Conservation (phyloP, 1,284 basidiomycete genomes). For the Melampsora abietis-canadensis region DNA sequence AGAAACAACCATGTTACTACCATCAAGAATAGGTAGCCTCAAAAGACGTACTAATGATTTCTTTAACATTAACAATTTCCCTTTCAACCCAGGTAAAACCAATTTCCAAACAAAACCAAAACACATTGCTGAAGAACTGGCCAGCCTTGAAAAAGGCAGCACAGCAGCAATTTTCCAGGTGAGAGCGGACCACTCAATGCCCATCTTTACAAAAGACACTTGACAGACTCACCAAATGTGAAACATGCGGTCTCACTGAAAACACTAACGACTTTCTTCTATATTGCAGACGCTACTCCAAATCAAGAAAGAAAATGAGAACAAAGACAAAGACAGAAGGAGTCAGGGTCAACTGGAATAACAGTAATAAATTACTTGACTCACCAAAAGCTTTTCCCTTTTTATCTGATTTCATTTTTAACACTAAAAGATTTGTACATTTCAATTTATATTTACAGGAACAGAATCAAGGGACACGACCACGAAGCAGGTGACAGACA, state of each 20-base stretch:
- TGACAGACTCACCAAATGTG: background rate
- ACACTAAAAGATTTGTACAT: background rate
- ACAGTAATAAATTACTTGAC: background rate
- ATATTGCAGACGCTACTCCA: background rate
- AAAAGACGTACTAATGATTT: background rate
- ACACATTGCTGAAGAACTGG: background rate
- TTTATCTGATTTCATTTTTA: background rate
- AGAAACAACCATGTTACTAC: background rate
- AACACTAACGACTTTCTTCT: background rate
- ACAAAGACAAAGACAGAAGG: background rate
- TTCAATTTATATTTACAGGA: background rate
- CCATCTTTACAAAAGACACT: background rate
- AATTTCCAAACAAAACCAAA: background rate
- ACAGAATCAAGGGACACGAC: background rate
- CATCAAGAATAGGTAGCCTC: background rate
- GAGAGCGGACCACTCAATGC: background rate
- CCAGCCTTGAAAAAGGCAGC: background rate
- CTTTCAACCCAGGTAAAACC: background rate
- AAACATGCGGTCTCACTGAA: background rate
- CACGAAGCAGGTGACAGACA: no score
- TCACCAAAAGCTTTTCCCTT: background rate
- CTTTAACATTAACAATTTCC: background rate
- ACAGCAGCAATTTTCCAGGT: constrained; percentile 4
- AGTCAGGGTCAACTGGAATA: background rate
- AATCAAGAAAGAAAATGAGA: background rate